A percentile compares a stretch with the other conserved stretches of the same genome.
phyloP scores from a whole-genome alignment of 2,329 filamentous ascomycete genomes.

The Sporothrix humicola region DNA sequence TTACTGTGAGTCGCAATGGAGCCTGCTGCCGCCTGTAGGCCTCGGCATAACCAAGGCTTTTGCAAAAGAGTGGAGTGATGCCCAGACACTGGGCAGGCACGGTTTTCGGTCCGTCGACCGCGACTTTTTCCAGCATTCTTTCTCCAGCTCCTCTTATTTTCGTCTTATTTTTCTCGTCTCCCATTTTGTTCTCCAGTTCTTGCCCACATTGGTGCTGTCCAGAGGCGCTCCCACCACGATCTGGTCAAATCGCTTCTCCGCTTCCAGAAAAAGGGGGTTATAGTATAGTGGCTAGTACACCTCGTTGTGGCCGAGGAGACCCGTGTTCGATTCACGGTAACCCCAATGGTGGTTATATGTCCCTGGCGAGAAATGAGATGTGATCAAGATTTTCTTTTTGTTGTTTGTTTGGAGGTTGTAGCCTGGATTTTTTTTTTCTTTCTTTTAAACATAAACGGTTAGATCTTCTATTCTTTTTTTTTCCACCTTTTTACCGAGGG shows the following conservation, averaged over 20 bases:
- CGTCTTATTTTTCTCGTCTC: no score
- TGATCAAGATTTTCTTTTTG: not conserved
- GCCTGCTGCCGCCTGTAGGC: not conserved
- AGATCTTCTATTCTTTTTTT: no score
- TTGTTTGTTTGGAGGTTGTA: not conserved
- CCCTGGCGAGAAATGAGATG: conserved; percentile 10
- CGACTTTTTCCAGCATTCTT: not conserved
- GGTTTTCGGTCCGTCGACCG: not conserved
- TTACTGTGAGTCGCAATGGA: not conserved
- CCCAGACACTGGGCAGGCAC: not conserved
- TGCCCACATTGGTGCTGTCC: conserved; percentile 15
- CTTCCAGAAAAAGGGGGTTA: conserved; percentile 26
- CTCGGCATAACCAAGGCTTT: not conserved
- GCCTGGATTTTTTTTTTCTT: not conserved
- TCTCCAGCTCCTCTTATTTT: no score
- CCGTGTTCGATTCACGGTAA: conserved; percentile 40
- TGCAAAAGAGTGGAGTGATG: not conserved
- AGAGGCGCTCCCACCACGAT: conserved; percentile 8
- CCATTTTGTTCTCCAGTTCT: no score
- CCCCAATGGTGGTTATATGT: conserved; percentile 28
- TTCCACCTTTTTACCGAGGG: no score
- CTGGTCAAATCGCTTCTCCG: not conserved
- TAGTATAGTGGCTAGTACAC: conserved; percentile 39
- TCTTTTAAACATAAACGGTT: not conserved
- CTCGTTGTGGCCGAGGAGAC: conserved; percentile 39